These are phyloP conservation scores for Lagerstroemia speciosa DNA, from an alignment of 345 rosid species.

Conservation along the genomic window DNA sequence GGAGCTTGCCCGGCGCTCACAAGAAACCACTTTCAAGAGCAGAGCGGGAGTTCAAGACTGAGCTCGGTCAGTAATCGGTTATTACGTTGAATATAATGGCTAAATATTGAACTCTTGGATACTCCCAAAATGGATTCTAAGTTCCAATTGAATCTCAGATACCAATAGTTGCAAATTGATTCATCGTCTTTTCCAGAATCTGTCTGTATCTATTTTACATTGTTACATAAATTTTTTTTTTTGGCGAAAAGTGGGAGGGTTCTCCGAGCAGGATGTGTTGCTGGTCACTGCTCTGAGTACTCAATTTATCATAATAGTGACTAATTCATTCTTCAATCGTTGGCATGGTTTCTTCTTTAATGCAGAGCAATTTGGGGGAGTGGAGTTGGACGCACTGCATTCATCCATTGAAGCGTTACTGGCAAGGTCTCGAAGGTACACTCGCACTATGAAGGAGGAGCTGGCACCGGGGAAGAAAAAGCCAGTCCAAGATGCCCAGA, in stretches of 20 bases:
- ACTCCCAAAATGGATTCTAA: too few species aligned
- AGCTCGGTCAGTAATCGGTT: conserved; percentile 47
- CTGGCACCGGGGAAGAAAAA: conserved; percentile 26
- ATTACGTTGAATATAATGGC: not conserved
- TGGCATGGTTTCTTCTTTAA: not conserved
- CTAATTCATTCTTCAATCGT: not conserved
- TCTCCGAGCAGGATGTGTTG: too few species aligned
- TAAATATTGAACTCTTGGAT: too few species aligned
- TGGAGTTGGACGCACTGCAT: conserved; percentile 64
- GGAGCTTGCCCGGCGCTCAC: conserved; percentile 63
- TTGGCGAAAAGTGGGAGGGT: too few species aligned
- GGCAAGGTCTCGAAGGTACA: conserved; percentile 51
- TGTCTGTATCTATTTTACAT: too few species aligned
- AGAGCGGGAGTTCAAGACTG: conserved; percentile 70
- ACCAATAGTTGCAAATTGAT: too few species aligned
- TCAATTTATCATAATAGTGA: not conserved
- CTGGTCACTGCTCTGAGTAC: not conserved
- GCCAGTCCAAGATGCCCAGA: conserved; percentile 38
- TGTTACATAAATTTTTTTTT: too few species aligned
- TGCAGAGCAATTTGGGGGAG: conserved; percentile 55
- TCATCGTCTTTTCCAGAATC: too few species aligned
- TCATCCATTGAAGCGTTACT: conserved; percentile 57
- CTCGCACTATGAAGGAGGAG: conserved; percentile 35
- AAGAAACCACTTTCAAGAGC: conserved; percentile 86
- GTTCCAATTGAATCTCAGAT: too few species aligned